Conservation (phyloP, 257 asterid genomes). For the Ligustrum vulgare region DNA sequence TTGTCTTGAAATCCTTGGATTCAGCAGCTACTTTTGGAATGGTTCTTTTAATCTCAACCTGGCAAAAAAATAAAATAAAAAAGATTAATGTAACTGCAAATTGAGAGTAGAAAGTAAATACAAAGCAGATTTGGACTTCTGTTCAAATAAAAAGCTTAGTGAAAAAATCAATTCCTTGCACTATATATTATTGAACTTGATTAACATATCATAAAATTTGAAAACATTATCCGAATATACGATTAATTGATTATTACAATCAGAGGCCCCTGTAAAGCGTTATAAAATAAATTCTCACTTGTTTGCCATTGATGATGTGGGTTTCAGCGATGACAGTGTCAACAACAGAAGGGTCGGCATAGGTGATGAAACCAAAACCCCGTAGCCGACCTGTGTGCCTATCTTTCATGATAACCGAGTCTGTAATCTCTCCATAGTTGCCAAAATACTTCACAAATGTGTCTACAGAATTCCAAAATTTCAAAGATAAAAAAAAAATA, state of each 20-base stretch:
- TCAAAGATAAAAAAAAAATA: background rate
- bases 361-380: slow-evolving; percentile 93
- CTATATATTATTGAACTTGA: background rate
- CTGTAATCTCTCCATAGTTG: slow-evolving; percentile 93
- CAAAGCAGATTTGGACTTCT: background rate
- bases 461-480: slow-evolving; percentile 36
- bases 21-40: slow-evolving; percentile 90
- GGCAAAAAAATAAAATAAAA: slow-evolving; percentile 11
- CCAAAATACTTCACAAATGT: slow-evolving; percentile 91
- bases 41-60: slow-evolving; percentile 97
- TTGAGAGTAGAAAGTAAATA: background rate
- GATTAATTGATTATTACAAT: no score
- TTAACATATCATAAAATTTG: background rate
- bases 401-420: slow-evolving; percentile 95
- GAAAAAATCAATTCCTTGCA: background rate
- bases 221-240: background rate
- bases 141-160: background rate
- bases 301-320: slow-evolving; percentile 86
- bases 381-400: slow-evolving; percentile 89
- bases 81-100: background rate
- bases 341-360: slow-evolving; percentile 74
- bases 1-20: slow-evolving; percentile 82
- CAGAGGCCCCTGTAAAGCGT: background rate
- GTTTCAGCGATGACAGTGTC: slow-evolving; percentile 87
- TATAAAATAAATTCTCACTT: slow-evolving; percentile 43